Percentiles rank a stretch among this genome's conserved stretches.
Conservation (phyloP, 2,329 filamentous ascomycete species). For the Scedosporium aurantiacum region DNA sequence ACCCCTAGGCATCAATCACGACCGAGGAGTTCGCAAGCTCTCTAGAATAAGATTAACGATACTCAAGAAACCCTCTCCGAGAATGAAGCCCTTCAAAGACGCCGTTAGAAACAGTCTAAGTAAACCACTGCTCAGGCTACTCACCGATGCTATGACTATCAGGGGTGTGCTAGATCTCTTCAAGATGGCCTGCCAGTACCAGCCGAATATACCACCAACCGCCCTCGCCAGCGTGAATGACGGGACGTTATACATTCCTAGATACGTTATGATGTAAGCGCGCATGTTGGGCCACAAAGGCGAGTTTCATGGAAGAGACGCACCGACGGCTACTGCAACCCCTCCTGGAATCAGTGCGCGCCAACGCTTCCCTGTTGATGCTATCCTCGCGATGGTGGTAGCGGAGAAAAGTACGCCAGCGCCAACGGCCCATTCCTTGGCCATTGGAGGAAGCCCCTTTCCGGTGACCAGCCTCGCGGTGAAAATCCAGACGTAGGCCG, state of each 20-base stretch:
- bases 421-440: conserved; percentile 64
- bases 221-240: conserved; percentile 88
- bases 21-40: conserved; percentile 57
- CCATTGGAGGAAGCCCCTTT: conserved; percentile 74
- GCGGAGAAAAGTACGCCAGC: conserved; percentile 64
- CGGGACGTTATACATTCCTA: conserved; percentile 94
- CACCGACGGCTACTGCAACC: conserved; percentile 87
- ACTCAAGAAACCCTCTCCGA: conserved; percentile 85
- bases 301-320: conserved; percentile 10
- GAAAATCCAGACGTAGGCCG: conserved; percentile 95
- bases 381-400: conserved; percentile 61
- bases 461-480: conserved; percentile 89
- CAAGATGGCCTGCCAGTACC: conserved; percentile 60
- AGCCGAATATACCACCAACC: conserved; percentile 62
- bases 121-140: conserved; percentile 15
- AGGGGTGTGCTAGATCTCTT: conserved; percentile 57
- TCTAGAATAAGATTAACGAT: conserved; percentile 82
- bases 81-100: conserved; percentile 60
- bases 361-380: conserved; percentile 48
- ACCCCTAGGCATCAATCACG: background rate
- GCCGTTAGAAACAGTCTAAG: background rate
- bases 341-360: conserved; percentile 74
- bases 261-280: background rate
- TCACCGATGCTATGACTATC: conserved; percentile 70
- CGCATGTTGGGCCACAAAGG: background rate